Base-by-base conservation (phyloP, 148 eudicot species). In the Bassia scoparia region DNA sequence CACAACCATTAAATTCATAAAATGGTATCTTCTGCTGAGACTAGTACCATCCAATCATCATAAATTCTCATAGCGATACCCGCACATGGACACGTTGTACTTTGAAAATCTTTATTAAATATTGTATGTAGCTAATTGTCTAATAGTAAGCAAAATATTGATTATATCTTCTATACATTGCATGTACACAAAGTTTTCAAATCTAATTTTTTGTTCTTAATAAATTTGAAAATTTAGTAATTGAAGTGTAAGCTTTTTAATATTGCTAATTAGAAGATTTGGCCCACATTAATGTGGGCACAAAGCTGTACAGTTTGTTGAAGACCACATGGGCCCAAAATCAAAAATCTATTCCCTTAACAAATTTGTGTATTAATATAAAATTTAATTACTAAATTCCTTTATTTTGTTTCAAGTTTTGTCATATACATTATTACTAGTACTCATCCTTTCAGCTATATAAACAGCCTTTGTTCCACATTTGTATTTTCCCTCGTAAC, bases 291-390 rank as follows among this genome's bases (percentile, higher is more conserved):
- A 44, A 30, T 35, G 79, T 61, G 74, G 79, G 79, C 35, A 44
- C 74, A 60, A 61, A 27, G 5, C 33, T 69, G 68, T 59, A 60
- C 61, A 11, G 50, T 69, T n/a, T 68, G 21, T 23, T 68, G 61
- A 61, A 76, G n/a, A n/a, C n/a, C 79, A 69, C 12, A 61, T 4
- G 69, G 73, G 20, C 79, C 79, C 74, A 76, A 49, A 3, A 58
- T 13, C n/a, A 8, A 41, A 76, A 48, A 61, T 31, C 53, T 69
- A 7, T 55, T 46, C 27, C 29, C 61, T 34, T 64, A 52, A 67
- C 72, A 75, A 75, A 75, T 46, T 9, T 55, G 46, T 75, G 71
- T 27, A 50, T 58, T 58, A 67, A 41, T 38, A n/a, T 23, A 46
- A 8, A 23, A 14, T 41, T 24, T 53, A 52, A 5, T 35, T 37